Base-by-base conservation (phyloP, 2,329 filamentous ascomycete genomes). In the Diplodia mutila region DNA sequence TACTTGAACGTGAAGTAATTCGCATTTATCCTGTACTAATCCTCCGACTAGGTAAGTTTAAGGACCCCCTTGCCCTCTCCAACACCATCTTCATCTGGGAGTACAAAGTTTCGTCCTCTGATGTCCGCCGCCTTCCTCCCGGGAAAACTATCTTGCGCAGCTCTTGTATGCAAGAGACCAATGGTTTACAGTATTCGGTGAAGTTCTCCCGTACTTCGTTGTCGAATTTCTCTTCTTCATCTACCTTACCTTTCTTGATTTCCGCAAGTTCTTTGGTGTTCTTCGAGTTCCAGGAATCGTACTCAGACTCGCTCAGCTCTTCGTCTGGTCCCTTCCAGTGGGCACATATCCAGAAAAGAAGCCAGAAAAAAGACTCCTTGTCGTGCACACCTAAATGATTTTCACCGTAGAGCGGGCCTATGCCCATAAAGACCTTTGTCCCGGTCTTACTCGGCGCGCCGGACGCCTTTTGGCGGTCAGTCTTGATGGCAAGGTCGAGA, bases 291-390 rank as follows among this genome's bases (percentile, higher is more conserved):
- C 77, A 82, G 11, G 69, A 68, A 0, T 81, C 73, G 68, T 77
- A 80, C 37, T 68, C 0, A 18, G 48, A 4, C 57, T 75, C 68
- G 46, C 69, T 70, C 25, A 42, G 71, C 39, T 81, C 70, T 66
- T 82, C 73, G 3, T 78, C 46, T 48, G 16, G 39, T 14, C 74
- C 75, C 16, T 78, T 66, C 66, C 78, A 82, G 71, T 84, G 77
- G 65, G 82, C 77, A 67, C 78, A 82, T 70, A 83, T 80, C 81
- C 77, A 84, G 69, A 84, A 81, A 0, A 83, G 71, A 1, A 84
- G 79, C 81, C 74, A 84, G 72, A 83, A 85, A 69, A 84, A 84
- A 2, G 80, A 85, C 71, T 85, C 80, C 12, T 83, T 76, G 69
- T 85, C 79, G 70, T 85, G 79, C 75, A 83, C 83, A 37, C 83